Evolutionary conservation across 306 rosid genomes (phyloP), one percentile per base, ranked within the genome.

Genomic region (Pterocarpus macrocarpus): DNA sequence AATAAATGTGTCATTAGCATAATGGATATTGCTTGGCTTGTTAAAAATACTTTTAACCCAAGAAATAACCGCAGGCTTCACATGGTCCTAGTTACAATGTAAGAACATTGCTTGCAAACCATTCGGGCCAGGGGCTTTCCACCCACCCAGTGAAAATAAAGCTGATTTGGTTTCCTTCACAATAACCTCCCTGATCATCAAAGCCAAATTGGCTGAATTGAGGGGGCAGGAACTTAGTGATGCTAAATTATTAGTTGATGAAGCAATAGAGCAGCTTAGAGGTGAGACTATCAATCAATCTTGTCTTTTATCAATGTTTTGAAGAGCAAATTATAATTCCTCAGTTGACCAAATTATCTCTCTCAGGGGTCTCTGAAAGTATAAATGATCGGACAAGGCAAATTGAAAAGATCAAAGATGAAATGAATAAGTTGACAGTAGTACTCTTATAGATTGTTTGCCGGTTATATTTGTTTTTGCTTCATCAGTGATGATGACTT

Each of bases 391-490:
- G 81, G 45, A 82, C 90, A 47, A 81, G 64, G 88, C 89, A 93
- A 82, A 85, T 89, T 32, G 85, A 52, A 82, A 88, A 83, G 86
- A 87, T 88, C 39, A 90, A 93, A 87, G 97, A 93, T 57, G 98
- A 95, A 71, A 88, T 86, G 88, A 87, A 85, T 84, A 92, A 87
- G 80, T 83, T 95, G 76, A 93, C 93, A 98, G 99, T 95, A 87
- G 63, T 71, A 39, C 56, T 69, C 62, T 80, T 79, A 34, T 58
- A 75, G 56, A 58, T 83, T 57, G 82, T 67, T 86, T 83, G 53
- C 41, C 62, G 71, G 59, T 80, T 71, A 61, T 67, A 59, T 57
- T 84, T 81, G 7, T 71, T 61, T 64, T 73, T 89, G 55, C 65
- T 39, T 44, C 56, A 63, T 14, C 88, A 84, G 59, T 82, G 79